Conservation (phyloP, 345 rosid species). For the Arabidopsis arenosa region DNA sequence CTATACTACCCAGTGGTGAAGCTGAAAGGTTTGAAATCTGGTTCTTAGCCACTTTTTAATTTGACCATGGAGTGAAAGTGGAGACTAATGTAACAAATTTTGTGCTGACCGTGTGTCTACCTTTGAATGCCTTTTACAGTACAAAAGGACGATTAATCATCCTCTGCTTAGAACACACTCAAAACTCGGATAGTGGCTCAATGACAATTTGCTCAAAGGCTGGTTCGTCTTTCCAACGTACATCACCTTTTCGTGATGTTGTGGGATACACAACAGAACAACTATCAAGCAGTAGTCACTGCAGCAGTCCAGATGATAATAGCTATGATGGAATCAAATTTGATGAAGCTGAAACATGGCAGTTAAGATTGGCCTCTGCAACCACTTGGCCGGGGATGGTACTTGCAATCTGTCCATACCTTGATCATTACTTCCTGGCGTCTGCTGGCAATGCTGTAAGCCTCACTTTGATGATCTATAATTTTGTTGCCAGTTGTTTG, state of each 20-base stretch:
- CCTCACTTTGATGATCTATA: slow-evolving; percentile 35
- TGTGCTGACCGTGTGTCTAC: slow-evolving; percentile 35
- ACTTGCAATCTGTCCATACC: slow-evolving; percentile 94
- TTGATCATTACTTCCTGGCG: slow-evolving; percentile 84
- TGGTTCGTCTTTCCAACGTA: slow-evolving; percentile 75
- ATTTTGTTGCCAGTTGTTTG: slow-evolving; percentile 32
- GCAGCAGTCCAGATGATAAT: slow-evolving; percentile 85
- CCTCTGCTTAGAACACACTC: slow-evolving; percentile 71
- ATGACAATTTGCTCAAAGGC: slow-evolving; percentile 69
- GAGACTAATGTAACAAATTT: slow-evolving; percentile 23
- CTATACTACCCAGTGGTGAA: slow-evolving; percentile 96
- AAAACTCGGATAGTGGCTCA: slow-evolving; percentile 78
- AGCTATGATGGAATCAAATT: slow-evolving; percentile 81
- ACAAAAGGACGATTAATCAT: slow-evolving; percentile 90
- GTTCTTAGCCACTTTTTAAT: slow-evolving; percentile 22
- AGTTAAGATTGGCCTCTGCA: slow-evolving; percentile 63
- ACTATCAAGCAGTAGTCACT: slow-evolving; percentile 77
- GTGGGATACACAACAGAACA: slow-evolving; percentile 73
- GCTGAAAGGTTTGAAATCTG: slow-evolving; percentile 78
- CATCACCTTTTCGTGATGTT: slow-evolving; percentile 84
- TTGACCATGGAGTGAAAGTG: slow-evolving; percentile 27
- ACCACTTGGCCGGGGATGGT: slow-evolving; percentile 79
- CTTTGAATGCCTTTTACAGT: slow-evolving; percentile 53
- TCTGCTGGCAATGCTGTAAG: slow-evolving; percentile 99
- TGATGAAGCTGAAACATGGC: slow-evolving; percentile 89